Conservation (phyloP, 129 eudicot species). For the Ambrosia trifida region DNA sequence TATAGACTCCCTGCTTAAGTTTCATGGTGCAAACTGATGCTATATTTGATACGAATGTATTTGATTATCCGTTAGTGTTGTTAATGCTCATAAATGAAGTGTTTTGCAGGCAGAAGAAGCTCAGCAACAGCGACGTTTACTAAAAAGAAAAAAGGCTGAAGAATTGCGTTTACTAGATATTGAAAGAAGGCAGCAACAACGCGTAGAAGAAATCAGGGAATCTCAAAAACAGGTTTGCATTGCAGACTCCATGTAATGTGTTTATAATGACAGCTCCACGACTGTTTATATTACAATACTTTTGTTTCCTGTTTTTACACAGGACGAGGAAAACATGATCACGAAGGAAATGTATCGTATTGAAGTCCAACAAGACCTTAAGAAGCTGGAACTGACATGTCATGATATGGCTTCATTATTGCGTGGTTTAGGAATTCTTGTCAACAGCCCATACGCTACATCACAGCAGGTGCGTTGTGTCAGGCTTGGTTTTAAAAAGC, state of each 20-base stretch:
- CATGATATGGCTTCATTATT: slow-evolving; percentile 67
- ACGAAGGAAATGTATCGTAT: slow-evolving; percentile 64
- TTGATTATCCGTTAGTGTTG: too few species aligned
- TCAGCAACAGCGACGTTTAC: slow-evolving; percentile 44
- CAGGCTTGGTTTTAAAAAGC: too few species aligned
- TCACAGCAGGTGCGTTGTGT: slow-evolving; percentile 53
- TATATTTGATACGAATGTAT: too few species aligned
- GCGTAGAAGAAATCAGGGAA: slow-evolving; percentile 79
- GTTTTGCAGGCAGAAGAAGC: slow-evolving; percentile 76
- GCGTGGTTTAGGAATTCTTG: slow-evolving; percentile 52
- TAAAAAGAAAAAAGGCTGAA: slow-evolving; percentile 66
- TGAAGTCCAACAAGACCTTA: slow-evolving; percentile 56
- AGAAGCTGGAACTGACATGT: slow-evolving; percentile 51
- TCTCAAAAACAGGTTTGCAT: slow-evolving; percentile 70
- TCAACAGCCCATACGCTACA: slow-evolving; percentile 34
- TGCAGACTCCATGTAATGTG: slow-evolving; percentile 11
- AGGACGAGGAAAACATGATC: slow-evolving; percentile 71
- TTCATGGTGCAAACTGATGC: too few species aligned
- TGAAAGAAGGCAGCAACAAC: slow-evolving; percentile 78
- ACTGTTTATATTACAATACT: slow-evolving; percentile 1
- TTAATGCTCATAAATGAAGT: too few species aligned
- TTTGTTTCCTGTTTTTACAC: background rate
- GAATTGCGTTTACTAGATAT: slow-evolving; percentile 59
- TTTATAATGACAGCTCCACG: background rate
- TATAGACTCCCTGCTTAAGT: too few species aligned